Evolutionary conservation across 164 flowering plant species (phyloP), one percentile per base, ranked within the genome.

Genomic region (Macadamia integrifolia): DNA sequence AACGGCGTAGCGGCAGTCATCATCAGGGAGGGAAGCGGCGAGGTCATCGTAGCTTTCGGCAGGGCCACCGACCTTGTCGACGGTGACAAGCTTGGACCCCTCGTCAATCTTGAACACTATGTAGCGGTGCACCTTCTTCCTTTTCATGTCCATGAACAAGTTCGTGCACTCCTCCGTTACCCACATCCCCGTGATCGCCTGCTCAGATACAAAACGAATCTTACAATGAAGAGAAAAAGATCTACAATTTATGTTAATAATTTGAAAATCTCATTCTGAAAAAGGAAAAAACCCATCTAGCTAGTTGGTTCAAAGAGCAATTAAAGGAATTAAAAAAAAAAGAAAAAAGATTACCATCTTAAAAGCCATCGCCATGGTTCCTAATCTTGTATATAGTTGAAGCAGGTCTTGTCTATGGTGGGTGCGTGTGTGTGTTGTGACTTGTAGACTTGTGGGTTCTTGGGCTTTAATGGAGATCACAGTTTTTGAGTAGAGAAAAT

Each of bases 61-160:
- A 30, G 98, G 72, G 9, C 87, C 90, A 42, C 98, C 98, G 15
- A 93, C 91, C 76, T 93, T 91, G 69, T 93, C 98, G 48, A 93
- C 97, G 64, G 86, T 88, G 53, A 93, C 88, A 61, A 78, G 65
- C 74, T 80, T 81, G 5, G 98, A 86, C 50, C 73, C 67, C 78
- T 93, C 97, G 28, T 93, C 97, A 75, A 93, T 93, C 88, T 91
- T 93, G 81, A 81, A 93, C 62, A 93, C 97, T 23, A 93, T 89
- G 83, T 81, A 93, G 58, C 88, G 72, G 50, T 87, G 91, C 10
- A 86, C 93, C 69, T 89, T 93, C 87, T 93, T 93, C 97, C 96
- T 85, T 53, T 93, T 93, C 96, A 93, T 85, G 77, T 85, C 98
- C 97, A 89, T 87, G 83, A 89, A 93, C 10, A 93, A 87, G 59